Conservation (phyloP, 2,329 filamentous ascomycete genomes). For the Penicillium sp. region DNA sequence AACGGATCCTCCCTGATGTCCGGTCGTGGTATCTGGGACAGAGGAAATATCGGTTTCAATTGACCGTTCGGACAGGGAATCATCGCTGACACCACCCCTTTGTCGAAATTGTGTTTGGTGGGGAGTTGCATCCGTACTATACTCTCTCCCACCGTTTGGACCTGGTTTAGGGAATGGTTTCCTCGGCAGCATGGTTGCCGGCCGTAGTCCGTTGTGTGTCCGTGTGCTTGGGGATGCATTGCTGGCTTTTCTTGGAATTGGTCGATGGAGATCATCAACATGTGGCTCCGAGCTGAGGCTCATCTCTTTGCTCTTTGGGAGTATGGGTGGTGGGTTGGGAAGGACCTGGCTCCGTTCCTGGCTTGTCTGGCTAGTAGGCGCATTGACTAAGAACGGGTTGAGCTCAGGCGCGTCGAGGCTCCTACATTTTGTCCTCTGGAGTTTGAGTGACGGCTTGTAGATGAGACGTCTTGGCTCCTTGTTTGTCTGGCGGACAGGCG, state of each 20-base stretch:
- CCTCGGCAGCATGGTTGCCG: neutral
- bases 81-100: neutral
- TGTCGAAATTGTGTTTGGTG: neutral
- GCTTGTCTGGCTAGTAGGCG: no score
- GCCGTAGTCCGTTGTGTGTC: neutral
- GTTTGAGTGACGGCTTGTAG: no score
- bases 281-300: neutral
- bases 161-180: neutral
- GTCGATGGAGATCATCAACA: neutral
- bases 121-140: slow-evolving; percentile 3
- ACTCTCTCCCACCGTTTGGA: neutral
- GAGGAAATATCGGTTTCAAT: neutral
- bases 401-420: no score
- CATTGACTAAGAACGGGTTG: no score
- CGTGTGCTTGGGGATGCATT: neutral
- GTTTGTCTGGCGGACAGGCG: neutral
- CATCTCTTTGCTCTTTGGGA: neutral
- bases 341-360: neutral
- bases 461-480: neutral
- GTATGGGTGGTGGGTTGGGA: neutral
- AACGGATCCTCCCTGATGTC: neutral
- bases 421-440: no score
- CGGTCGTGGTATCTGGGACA: neutral
- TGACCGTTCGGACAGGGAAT: neutral
- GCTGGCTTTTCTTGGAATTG: neutral